Evolutionary conservation across 2,329 filamentous ascomycete genomes (phyloP), one percentile per base, ranked within the genome.

Genomic region (Alternaria atra): DNA sequence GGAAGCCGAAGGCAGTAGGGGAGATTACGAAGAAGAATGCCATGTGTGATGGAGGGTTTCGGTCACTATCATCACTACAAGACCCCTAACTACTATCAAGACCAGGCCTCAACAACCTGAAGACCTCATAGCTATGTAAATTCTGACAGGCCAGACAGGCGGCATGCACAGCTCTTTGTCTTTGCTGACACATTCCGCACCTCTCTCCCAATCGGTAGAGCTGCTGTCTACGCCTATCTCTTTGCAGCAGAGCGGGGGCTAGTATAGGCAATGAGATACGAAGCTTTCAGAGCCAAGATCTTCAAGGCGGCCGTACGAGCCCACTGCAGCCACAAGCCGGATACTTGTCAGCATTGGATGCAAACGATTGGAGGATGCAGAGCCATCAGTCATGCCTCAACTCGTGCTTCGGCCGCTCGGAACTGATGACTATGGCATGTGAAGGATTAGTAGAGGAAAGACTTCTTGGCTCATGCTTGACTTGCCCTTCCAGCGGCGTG

Each of bases 171-270:
- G 32, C 52, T 30, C 35, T 29, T 42, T 51, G 44, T 55, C 44
- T 29, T 39, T 35, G 60, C 60, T 57, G 60, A 60, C 60, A 56
- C 57, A 56, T 54, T 32, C 32, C 39, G 30, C 35, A 10, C 25
- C 52, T 50, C 23, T 25, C 15, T 55, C 57, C 57, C 37, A 34
- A 51, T 60, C n/a, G 37, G 57, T 51, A 47, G 35, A 20, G 37
- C 37, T 42, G 13, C 44, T 50, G 17, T 48, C 30, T 48, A 34
- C 46, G 46, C 46, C 46, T 48, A 4, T 43, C 57, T 44, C 30
- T 29, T 44, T 60, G 52, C 39, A 39, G 46, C 46, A 48, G 46
- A 17, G 32, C 35, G 32, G 15, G 23, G 15, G 35, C 34, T 39
- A 17, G 35, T 39, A 39, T n/a, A 52, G 23, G 32, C 48, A 52